Conservation (phyloP, 1,284 basidiomycete genomes). For the Serendipita sp. region DNA sequence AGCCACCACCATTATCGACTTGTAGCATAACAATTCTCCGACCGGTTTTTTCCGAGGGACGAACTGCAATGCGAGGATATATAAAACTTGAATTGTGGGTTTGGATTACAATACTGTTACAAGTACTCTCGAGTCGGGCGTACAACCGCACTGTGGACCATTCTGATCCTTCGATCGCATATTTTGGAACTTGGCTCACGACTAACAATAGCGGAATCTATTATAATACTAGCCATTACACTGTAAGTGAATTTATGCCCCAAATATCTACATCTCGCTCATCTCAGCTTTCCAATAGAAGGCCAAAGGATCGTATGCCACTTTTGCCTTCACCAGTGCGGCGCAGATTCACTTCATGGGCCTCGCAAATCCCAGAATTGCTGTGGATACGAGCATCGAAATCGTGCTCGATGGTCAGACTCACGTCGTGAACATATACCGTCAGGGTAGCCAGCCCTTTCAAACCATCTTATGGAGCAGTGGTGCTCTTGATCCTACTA, state of each 20-base stretch:
- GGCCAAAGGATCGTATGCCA: neutral
- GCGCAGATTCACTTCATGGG: neutral
- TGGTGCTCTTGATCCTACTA: neutral
- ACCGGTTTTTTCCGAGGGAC: no score
- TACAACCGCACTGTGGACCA: neutral
- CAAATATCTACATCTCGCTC: neutral
- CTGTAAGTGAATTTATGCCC: neutral
- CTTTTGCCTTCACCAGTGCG: neutral
- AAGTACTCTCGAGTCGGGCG: neutral
- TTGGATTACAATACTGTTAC: no score
- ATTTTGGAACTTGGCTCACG: neutral
- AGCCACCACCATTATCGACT: no score
- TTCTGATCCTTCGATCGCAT: neutral
- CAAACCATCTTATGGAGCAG: neutral
- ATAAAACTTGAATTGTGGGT: no score
- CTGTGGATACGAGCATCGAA: neutral
- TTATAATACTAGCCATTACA: neutral
- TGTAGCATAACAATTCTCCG: no score
- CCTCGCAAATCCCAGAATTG: neutral
- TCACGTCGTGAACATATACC: neutral
- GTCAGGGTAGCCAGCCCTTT: no score
- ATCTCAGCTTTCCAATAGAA: neutral
- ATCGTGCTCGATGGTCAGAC: neutral
- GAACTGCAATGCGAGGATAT: no score
- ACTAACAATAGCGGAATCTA: neutral